Conservation (phyloP, 140 eudicot genomes). For the Erigeron philadelphicus region DNA sequence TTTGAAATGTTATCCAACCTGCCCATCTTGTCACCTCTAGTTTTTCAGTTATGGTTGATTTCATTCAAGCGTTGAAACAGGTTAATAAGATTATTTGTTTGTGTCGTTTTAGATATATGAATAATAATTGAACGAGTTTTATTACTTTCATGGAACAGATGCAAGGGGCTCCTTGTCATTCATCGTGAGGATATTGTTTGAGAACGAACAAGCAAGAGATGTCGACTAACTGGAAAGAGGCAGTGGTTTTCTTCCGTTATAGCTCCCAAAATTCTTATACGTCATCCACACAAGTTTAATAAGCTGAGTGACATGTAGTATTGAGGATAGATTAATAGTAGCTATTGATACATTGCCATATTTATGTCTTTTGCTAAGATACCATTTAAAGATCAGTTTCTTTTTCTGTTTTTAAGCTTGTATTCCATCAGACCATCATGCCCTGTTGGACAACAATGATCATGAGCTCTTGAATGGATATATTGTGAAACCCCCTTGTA, state of each 20-base stretch:
- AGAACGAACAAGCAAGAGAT: neutral
- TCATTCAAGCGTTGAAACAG: neutral
- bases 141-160: neutral
- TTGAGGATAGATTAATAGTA: conserved; percentile 12
- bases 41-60: neutral
- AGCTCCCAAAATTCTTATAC: neutral
- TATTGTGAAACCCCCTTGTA: no score
- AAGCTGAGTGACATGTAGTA: conserved; percentile 13
- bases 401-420: conserved; percentile 12
- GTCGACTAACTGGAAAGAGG: neutral
- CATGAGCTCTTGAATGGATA: no score
- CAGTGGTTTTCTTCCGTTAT: neutral
- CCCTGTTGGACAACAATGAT: neutral
- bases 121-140: neutral
- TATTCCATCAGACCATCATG: neutral
- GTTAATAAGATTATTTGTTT: neutral
- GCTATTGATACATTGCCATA: conserved; percentile 3
- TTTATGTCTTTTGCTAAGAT: neutral
- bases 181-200: neutral
- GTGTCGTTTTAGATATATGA: neutral
- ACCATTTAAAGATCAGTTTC: neutral
- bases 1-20: neutral
- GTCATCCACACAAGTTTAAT: conserved; percentile 13
- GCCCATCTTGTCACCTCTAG: neutral
- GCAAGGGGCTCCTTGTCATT: conserved; percentile 10